These are phyloP conservation scores for Aspergillus clavatus DNA, from an alignment of 2,329 filamentous ascomycete species.

Conservation along the genomic window DNA sequence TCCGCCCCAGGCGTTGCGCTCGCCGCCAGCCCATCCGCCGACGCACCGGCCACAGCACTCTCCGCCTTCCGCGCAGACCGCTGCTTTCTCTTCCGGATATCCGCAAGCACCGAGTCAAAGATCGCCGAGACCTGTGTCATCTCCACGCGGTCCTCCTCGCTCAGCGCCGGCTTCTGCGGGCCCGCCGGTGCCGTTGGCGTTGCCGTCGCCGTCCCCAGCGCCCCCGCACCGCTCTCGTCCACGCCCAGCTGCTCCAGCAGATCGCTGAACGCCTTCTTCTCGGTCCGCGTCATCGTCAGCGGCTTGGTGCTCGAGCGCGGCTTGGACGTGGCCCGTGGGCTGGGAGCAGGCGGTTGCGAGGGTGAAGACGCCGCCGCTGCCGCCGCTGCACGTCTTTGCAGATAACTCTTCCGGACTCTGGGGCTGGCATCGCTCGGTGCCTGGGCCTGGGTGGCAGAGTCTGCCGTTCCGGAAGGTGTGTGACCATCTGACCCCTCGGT, in stretches of 20 bases:
- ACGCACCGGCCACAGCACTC: background rate
- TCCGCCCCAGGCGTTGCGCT: background rate
- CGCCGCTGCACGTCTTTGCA: conserved; percentile 14
- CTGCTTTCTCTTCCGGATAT: conserved; percentile 9
- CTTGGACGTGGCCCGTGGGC: background rate
- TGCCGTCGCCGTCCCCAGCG: background rate
- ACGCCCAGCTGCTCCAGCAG: conserved; percentile 16
- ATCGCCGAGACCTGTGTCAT: conserved; percentile 23
- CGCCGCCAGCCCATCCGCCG: background rate
- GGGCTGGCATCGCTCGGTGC: background rate
- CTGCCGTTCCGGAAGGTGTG: background rate
- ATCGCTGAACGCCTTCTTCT: conserved; percentile 18
- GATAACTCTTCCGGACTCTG: background rate
- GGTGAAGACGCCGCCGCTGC: background rate
- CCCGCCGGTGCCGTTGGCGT: no score
- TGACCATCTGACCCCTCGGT: background rate
- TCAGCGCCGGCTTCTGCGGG: conserved; percentile 4
- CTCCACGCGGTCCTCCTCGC: conserved; percentile 15
- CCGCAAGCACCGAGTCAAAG: conserved; percentile 21
- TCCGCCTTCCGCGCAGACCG: background rate
- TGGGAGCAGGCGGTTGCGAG: background rate
- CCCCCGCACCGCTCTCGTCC: background rate
- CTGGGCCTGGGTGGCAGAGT: background rate
- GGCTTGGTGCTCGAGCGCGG: background rate
- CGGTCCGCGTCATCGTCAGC: conserved; percentile 18